Conservation (phyloP, 352 stramenopile species). For the Globisporangium echinulatum region DNA sequence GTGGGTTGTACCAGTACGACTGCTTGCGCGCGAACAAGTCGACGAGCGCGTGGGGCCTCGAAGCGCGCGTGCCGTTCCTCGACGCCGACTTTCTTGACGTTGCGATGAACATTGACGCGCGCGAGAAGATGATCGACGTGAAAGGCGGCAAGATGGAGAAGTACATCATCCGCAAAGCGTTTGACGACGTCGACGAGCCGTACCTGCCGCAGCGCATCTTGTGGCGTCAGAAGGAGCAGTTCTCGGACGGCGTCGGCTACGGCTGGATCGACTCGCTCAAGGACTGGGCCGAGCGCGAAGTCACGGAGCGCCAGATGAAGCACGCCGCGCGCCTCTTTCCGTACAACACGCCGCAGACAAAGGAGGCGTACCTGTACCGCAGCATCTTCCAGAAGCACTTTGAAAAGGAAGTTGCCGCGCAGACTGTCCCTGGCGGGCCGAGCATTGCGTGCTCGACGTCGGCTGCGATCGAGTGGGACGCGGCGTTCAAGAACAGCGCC, state of each 20-base stretch:
- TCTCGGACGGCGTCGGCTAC: conserved; percentile 98
- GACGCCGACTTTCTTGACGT: conserved; percentile 97
- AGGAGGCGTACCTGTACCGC: conserved; percentile 95
- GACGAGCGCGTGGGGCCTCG: conserved; percentile 97
- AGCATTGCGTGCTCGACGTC: conserved; percentile 98
- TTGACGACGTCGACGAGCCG: conserved; percentile 95
- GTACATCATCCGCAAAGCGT: conserved; percentile 98
- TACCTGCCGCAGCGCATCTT: conserved; percentile 98
- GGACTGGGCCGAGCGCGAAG: conserved; percentile 91
- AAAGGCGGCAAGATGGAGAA: conserved; percentile 96
- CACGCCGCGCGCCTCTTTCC: conserved; percentile 94
- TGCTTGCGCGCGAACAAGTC: conserved; percentile 98
- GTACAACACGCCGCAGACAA: conserved; percentile 97
- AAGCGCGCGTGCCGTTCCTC: conserved; percentile 97
- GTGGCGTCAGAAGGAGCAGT: conserved; percentile 99
- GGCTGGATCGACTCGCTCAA: conserved; percentile 98
- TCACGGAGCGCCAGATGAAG: conserved; percentile 95
- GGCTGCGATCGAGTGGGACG: conserved; percentile 97
- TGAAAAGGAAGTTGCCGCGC: conserved; percentile 92
- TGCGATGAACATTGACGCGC: conserved; percentile 97
- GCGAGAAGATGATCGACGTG: conserved; percentile 96
- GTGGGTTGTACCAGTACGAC: conserved; percentile 96
- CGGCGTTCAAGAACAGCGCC: conserved; percentile 89
- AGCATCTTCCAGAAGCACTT: conserved; percentile 99
- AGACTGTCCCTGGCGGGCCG: conserved; percentile 96